phyloP scores from a whole-genome alignment of 139 green algal genomes.

The Bryopsis sp. region DNA sequence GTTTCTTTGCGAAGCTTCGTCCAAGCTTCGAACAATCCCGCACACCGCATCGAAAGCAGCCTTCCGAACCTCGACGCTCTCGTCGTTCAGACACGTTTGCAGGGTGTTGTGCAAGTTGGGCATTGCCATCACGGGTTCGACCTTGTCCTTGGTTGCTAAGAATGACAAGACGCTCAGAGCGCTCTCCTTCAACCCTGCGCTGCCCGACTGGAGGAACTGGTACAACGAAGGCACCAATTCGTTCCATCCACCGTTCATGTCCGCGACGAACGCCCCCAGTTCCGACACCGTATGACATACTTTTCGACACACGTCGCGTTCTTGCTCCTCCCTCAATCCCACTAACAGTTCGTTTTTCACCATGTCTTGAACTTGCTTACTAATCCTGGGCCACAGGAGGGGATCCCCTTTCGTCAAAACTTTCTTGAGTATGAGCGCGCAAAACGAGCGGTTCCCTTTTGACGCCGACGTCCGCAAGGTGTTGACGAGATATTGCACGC shows the following conservation, averaged over 20 bases:
- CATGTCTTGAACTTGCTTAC: neutral
- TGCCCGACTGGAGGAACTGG: slow-evolving; percentile 12
- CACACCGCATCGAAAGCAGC: slow-evolving; percentile 35
- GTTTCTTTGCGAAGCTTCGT: slow-evolving; percentile 42
- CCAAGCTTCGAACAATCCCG: neutral
- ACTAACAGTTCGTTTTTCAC: slow-evolving; percentile 46
- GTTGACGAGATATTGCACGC: slow-evolving; percentile 42
- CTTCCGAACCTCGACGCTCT: slow-evolving; percentile 33
- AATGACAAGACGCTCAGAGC: slow-evolving; percentile 59
- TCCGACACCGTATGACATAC: slow-evolving; percentile 78
- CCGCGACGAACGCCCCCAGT: slow-evolving; percentile 54
- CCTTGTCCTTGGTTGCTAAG: slow-evolving; percentile 60
- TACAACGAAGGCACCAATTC: slow-evolving; percentile 92
- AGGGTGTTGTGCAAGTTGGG: slow-evolving; percentile 40
- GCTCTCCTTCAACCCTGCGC: slow-evolving; percentile 37
- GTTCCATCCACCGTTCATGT: slow-evolving; percentile 58
- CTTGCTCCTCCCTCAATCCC: slow-evolving; percentile 44
- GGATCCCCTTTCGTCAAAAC: slow-evolving; percentile 24
- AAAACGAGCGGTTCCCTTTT: slow-evolving; percentile 54
- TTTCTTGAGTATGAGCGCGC: slow-evolving; percentile 70
- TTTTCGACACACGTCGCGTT: slow-evolving; percentile 34
- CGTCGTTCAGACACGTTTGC: slow-evolving; percentile 32
- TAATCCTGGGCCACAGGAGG: neutral
- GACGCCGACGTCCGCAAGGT: slow-evolving; percentile 40
- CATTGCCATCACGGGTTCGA: slow-evolving; percentile 48